A percentile compares a stretch with the other conserved stretches of the same genome.
Conservation (phyloP, 176 grass and related monocot species). For the Phoenix roebelenii region DNA sequence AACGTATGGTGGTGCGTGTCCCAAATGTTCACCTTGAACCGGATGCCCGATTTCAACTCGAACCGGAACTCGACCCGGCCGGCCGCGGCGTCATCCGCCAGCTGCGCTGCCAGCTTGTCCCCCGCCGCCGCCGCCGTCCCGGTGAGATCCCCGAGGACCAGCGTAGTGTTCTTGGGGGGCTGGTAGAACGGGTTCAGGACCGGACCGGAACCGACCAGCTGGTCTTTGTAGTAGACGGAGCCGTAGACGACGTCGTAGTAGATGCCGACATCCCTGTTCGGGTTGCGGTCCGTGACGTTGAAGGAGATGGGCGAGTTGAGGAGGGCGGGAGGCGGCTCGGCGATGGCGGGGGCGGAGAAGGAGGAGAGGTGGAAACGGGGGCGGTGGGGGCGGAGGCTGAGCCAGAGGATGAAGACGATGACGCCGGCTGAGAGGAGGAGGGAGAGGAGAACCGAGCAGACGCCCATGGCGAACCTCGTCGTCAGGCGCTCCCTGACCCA, state of each 20-base stretch:
- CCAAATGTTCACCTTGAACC: constrained; percentile 66
- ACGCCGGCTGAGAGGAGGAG: constrained; percentile 44
- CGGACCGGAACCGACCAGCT: constrained; percentile 33
- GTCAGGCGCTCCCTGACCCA: constrained; percentile 19
- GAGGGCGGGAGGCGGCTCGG: constrained; percentile 20
- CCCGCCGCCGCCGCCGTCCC: constrained; percentile 12
- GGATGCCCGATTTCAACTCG: constrained; percentile 42
- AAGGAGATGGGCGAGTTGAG: constrained; percentile 28
- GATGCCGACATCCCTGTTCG: constrained; percentile 74
- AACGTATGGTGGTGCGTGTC: constrained; percentile 52
- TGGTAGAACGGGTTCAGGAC: constrained; percentile 49
- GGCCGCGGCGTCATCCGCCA: constrained; percentile 28
- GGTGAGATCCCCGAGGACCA: constrained; percentile 24
- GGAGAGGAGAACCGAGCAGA: constrained; percentile 44
- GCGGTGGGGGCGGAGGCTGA: constrained; percentile 78
- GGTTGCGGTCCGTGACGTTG: constrained; percentile 53
- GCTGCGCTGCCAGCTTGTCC: constrained; percentile 20
- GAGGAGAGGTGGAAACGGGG: constrained; percentile 45
- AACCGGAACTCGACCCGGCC: constrained; percentile 37
- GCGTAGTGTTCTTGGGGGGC: constrained; percentile 47
- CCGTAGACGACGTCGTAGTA: constrained; percentile 30
- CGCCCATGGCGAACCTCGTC: constrained; percentile 34
- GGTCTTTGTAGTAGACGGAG: constrained; percentile 46
- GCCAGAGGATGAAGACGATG: constrained; percentile 77
- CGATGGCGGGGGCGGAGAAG: constrained; percentile 34